These are phyloP conservation scores for Aspergillus ellipticus DNA, from an alignment of 495 filamentous ascomycete species.

Conservation along the genomic window DNA sequence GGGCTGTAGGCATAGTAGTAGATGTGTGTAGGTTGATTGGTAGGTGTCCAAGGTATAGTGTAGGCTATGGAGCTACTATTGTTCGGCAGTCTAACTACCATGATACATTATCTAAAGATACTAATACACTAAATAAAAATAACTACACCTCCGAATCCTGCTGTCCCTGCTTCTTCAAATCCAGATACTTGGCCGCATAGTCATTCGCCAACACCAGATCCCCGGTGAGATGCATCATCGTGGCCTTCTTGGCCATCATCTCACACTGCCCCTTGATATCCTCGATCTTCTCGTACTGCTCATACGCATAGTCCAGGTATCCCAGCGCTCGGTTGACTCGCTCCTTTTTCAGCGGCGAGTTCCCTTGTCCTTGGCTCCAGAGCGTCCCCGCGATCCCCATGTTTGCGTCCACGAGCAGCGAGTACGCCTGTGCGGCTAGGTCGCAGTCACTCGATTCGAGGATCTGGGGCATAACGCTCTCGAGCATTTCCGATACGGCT, in stretches of 20 bases:
- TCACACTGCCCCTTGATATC: constrained; percentile 73
- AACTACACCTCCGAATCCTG: background rate
- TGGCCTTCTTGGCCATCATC: constrained; percentile 83
- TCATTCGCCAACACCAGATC: constrained; percentile 70
- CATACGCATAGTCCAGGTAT: constrained; percentile 64
- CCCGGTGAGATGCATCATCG: constrained; percentile 70
- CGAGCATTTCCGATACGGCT: constrained; percentile 62
- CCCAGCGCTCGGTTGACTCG: constrained; percentile 61
- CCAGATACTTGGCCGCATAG: constrained; percentile 67
- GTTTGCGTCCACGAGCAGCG: constrained; percentile 73
- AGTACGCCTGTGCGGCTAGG: constrained; percentile 66
- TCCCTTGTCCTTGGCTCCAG: constrained; percentile 23
- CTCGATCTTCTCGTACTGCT: constrained; percentile 67
- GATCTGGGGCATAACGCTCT: constrained; percentile 75
- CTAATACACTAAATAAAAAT: no score
- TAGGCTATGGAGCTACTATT: background rate
- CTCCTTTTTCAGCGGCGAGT: constrained; percentile 43
- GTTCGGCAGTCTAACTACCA: background rate
- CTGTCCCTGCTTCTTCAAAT: constrained; percentile 42
- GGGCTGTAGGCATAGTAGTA: no score
- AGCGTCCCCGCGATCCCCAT: constrained; percentile 72
- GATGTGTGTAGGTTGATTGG: no score
- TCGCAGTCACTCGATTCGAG: constrained; percentile 68
- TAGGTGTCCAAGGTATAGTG: background rate
- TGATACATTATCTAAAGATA: background rate